Conservation (phyloP, 495 filamentous ascomycete species). For the Hypoxylon perforatum region DNA sequence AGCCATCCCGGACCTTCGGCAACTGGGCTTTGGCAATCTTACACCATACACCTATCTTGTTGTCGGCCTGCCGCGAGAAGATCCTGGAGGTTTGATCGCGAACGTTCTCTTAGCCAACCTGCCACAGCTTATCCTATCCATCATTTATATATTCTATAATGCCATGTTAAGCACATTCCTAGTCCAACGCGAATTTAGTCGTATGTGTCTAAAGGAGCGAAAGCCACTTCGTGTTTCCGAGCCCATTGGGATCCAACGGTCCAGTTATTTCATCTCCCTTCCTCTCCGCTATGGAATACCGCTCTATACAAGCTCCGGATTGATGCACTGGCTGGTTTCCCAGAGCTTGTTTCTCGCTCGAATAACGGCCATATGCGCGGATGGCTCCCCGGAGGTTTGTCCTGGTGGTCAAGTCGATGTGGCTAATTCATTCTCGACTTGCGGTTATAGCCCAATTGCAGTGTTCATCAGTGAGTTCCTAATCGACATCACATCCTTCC, state of each 20-base stretch:
- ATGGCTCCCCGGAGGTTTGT: not conserved
- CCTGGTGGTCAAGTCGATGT: constrained; percentile 11
- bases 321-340: constrained; percentile 56
- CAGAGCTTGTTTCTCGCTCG: constrained; percentile 54
- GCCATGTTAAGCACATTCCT: constrained; percentile 28
- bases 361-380: constrained; percentile 1
- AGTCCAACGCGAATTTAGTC: constrained; percentile 32
- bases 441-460: constrained; percentile 47
- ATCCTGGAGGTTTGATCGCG: constrained; percentile 9
- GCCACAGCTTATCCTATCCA: constrained; percentile 57
- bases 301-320: constrained; percentile 33
- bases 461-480: constrained; percentile 39
- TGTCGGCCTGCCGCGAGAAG: constrained; percentile 11
- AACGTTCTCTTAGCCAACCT: constrained; percentile 53
- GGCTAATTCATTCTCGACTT: constrained; percentile 30
- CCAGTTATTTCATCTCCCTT: constrained; percentile 53
- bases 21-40: constrained; percentile 46
- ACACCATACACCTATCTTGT: constrained; percentile 39
- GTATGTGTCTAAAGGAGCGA: constrained; percentile 31
- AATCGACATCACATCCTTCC: not conserved
- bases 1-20: constrained; percentile 29
- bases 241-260: constrained; percentile 49
- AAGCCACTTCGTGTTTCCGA: constrained; percentile 53
- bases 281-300: constrained; percentile 55
- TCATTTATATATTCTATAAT: constrained; percentile 49